Conservation (phyloP, 345 rosid genomes). For the Acer saccharum region DNA sequence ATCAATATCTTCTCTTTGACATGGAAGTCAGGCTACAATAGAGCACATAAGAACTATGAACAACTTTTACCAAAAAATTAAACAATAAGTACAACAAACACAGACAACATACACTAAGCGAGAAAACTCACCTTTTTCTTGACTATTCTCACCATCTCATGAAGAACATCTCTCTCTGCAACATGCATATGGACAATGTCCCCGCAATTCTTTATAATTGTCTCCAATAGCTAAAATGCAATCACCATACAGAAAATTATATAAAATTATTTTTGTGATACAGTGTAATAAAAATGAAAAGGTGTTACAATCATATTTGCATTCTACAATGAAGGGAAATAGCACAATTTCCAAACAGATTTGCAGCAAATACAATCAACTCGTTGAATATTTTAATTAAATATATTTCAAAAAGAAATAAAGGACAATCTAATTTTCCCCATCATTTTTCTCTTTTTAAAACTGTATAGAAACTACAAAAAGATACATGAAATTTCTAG, state of each 20-base stretch:
- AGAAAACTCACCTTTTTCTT: conserved; percentile 80
- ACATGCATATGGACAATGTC: conserved; percentile 99
- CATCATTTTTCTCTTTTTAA: not conserved
- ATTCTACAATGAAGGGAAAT: not conserved
- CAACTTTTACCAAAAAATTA: conserved; percentile 25
- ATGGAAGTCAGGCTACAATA: conserved; percentile 73
- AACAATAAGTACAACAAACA: conserved; percentile 4
- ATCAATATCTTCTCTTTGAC: conserved; percentile 93
- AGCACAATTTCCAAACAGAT: not conserved
- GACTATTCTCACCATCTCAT: conserved; percentile 91
- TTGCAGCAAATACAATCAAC: not conserved
- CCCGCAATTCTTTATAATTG: conserved; percentile 95
- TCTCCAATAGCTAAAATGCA: conserved; percentile 80
- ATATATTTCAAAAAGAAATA: not conserved
- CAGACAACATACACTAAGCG: conserved; percentile 10
- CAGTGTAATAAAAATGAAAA: conserved; percentile 14
- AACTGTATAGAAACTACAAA: not conserved
- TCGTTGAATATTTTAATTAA: not conserved
- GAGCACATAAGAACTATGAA: conserved; percentile 34
- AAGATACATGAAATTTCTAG: not conserved
- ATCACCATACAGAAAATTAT: conserved; percentile 27
- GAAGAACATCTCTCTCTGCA: conserved; percentile 95
- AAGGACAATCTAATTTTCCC: not conserved
- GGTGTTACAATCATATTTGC: not conserved
- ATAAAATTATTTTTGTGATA: conserved; percentile 11